Conservation (phyloP, 441 rosid genomes). For the Dalechampia spathulata region DNA sequence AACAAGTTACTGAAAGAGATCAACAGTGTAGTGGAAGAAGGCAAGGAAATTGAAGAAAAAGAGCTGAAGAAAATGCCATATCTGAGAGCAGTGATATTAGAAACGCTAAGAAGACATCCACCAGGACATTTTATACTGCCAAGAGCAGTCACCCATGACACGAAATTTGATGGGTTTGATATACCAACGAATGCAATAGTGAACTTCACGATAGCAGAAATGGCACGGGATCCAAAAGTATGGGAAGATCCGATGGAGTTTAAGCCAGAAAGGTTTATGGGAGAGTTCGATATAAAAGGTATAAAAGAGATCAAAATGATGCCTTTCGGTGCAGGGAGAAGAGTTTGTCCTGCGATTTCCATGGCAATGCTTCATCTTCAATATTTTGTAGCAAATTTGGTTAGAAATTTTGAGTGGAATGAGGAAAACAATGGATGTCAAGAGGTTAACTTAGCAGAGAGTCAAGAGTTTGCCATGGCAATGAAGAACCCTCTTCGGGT, state of each 20-base stretch:
- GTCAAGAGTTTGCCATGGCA: constrained; percentile 20
- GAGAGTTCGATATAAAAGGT: constrained; percentile 27
- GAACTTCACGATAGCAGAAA: constrained; percentile 28
- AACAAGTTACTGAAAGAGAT: constrained; percentile 10
- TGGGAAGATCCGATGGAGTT: constrained; percentile 52
- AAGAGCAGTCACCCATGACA: constrained; percentile 3
- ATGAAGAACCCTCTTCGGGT: constrained; percentile 30
- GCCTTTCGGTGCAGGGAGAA: constrained; percentile 41
- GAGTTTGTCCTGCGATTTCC: constrained; percentile 34
- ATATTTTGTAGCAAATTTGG: constrained; percentile 35
- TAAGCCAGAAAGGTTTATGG: constrained; percentile 33
- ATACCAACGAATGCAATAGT: constrained; percentile 21
- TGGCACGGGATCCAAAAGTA: constrained; percentile 30
- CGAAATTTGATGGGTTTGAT: constrained; percentile 7
- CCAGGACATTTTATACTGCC: constrained; percentile 23
- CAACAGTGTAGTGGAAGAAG: neutral
- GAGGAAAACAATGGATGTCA: constrained; percentile 16
- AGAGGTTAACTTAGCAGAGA: constrained; percentile 30
- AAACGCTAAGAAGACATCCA: constrained; percentile 23
- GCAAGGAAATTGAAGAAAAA: constrained; percentile 3
- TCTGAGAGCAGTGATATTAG: constrained; percentile 25
- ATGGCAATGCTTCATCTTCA: constrained; percentile 37
- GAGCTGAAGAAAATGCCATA: constrained; percentile 18
- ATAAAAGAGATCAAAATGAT: constrained; percentile 33
- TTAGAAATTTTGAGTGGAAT: constrained; percentile 25